These are phyloP conservation scores for Musa troglodytarum DNA, from an alignment of 176 grass and related monocot genomes.

Conservation along the genomic window DNA sequence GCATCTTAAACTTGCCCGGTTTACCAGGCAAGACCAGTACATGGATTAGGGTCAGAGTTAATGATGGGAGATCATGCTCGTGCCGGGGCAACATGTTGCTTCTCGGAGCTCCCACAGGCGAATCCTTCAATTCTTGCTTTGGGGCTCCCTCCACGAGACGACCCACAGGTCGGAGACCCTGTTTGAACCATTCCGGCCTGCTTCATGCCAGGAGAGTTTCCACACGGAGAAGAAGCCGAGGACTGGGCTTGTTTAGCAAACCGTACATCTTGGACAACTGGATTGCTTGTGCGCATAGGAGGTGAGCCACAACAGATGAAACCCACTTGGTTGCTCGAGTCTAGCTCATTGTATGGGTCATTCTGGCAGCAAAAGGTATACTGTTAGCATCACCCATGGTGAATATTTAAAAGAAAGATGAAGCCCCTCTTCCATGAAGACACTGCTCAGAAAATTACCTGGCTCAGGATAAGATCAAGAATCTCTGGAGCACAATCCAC, in stretches of 20 bases:
- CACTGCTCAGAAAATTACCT: conserved; percentile 30
- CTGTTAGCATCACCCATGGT: too few relatives aligned
- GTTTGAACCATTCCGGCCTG: conserved; percentile 34
- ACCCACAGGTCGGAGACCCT: conserved; percentile 54
- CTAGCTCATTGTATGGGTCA: conserved; percentile 49
- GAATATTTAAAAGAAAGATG: not conserved
- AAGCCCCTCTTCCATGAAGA: not conserved
- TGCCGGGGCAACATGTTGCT: conserved; percentile 35
- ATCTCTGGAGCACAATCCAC: conserved; percentile 44
- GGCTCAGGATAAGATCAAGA: conserved; percentile 59
- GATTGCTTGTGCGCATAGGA: conserved; percentile 78
- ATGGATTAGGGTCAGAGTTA: too few relatives aligned
- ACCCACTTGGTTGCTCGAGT: conserved; percentile 34
- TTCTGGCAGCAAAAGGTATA: conserved; percentile 18
- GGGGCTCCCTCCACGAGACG: conserved; percentile 39
- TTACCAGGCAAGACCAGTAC: too few relatives aligned
- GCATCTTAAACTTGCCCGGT: too few relatives aligned
- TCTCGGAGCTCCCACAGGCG: conserved; percentile 48
- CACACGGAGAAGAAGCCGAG: conserved; percentile 31
- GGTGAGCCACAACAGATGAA: conserved; percentile 78
- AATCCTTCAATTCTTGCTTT: conserved; percentile 92
- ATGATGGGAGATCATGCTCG: conserved; percentile 37
- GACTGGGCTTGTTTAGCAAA: conserved; percentile 50
- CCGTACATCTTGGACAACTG: conserved; percentile 58
- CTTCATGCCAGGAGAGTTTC: conserved; percentile 47